These are phyloP conservation scores for Eucalyptus polybractea DNA, from an alignment of 345 rosid species.

Conservation along the genomic window DNA sequence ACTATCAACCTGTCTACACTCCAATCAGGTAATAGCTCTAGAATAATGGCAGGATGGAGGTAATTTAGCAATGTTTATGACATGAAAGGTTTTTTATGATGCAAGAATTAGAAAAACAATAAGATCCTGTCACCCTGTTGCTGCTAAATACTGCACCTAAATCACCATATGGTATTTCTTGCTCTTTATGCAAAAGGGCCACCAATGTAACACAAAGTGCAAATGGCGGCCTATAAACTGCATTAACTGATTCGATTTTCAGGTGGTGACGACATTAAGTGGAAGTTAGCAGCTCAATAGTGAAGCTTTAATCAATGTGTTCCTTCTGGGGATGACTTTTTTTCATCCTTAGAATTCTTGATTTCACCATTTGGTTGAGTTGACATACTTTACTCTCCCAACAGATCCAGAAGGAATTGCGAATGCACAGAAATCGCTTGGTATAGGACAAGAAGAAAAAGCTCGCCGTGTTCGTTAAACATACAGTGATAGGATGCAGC, in stretches of 20 bases:
- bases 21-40: background rate
- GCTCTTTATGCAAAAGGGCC: background rate
- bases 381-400: background rate
- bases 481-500: background rate
- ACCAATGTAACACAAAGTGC: background rate
- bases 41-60: background rate
- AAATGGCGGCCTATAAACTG: background rate
- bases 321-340: background rate
- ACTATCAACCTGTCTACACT: background rate
- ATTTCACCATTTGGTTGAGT: background rate
- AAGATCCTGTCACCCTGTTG: background rate
- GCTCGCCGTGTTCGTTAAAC: conserved; percentile 57
- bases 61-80: background rate
- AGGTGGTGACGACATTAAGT: background rate
- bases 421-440: conserved; percentile 85
- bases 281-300: background rate
- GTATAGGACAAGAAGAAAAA: conserved; percentile 92
- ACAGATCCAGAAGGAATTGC: conserved; percentile 97
- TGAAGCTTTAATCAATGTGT: background rate
- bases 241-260: background rate
- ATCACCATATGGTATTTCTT: background rate
- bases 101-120: background rate
- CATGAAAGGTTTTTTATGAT: background rate
- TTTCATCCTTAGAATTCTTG: background rate
- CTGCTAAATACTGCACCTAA: background rate